Evolutionary conservation across 352 stramenopile genomes (phyloP).

Genomic region (Pythium brachiatum): DNA sequence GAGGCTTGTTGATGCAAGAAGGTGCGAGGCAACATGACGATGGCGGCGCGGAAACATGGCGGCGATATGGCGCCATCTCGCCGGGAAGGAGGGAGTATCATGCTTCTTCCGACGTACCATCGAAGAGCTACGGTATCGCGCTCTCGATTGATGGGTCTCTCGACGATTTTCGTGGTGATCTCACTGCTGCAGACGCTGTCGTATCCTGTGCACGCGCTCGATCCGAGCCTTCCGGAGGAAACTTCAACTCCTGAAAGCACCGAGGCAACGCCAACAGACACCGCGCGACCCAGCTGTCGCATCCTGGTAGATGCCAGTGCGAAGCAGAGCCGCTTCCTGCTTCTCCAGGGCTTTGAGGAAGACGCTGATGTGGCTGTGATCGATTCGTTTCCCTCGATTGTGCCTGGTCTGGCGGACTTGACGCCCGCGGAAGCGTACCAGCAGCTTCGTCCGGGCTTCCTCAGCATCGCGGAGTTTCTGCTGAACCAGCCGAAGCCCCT

Average conservation of each 20-base stretch:
- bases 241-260: background rate
- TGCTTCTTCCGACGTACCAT: background rate
- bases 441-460: slow-evolving; percentile 41
- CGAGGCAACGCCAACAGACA: slow-evolving; percentile 3
- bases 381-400: slow-evolving; percentile 35
- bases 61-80: slow-evolving; percentile 2
- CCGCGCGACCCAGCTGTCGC: slow-evolving; percentile 36
- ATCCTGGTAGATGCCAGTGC: slow-evolving; percentile 47
- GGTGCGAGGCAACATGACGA: background rate
- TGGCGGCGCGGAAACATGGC: slow-evolving; percentile 17
- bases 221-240: background rate
- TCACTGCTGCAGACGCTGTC: slow-evolving; percentile 24
- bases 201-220: slow-evolving; percentile 6
- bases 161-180: slow-evolving; percentile 2
- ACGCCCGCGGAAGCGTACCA: slow-evolving; percentile 37
- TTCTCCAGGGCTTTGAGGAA: slow-evolving; percentile 49
- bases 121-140: background rate
- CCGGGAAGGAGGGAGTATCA: background rate
- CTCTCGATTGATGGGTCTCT: slow-evolving; percentile 14
- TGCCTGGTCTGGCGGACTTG: slow-evolving; percentile 25
- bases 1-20: background rate
- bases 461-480: slow-evolving; percentile 38
- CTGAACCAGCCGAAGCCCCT: slow-evolving; percentile 18
- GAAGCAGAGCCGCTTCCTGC: slow-evolving; percentile 42
- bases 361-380: slow-evolving; percentile 41